Percentiles rank a stretch among this genome's conserved stretches.
Evolutionary conservation across 345 rosid genomes (phyloP).

Genomic region (sweet orange (Citrus sinensis)): DNA sequence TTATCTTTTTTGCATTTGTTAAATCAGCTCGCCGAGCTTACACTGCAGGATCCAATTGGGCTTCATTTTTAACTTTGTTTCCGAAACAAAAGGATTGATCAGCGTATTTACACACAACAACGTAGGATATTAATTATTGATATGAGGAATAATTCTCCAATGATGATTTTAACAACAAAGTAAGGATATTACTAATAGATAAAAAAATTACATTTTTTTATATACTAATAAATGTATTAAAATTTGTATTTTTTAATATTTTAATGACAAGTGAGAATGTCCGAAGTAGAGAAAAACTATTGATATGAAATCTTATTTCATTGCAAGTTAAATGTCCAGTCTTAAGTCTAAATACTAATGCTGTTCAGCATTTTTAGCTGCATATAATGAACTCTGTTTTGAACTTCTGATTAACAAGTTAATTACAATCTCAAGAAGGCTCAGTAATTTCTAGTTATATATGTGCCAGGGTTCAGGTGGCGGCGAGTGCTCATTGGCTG

Average conservation of each 20-base stretch:
- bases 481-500: not conserved
- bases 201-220: fast-evolving
- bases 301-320: no score
- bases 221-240: fast-evolving
- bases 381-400: not conserved
- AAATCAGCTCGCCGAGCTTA: not conserved
- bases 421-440: not conserved
- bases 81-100: no score
- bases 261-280: no score
- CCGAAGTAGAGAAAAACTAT: fast-evolving
- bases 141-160: no score
- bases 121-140: no score
- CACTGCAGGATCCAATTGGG: no score
- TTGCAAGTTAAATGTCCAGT: no score
- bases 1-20: not conserved
- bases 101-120: no score
- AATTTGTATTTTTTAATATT: no score
- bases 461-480: not conserved
- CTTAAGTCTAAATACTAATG: not conserved
- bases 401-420: not conserved
- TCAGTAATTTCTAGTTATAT: not conserved
- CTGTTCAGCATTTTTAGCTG: not conserved
- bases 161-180: no score
- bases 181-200: no score
- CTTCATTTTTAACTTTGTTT: no score